Evolutionary conservation across 2,329 filamentous ascomycete genomes (phyloP).

Genomic region (Colletotrichum sp.): DNA sequence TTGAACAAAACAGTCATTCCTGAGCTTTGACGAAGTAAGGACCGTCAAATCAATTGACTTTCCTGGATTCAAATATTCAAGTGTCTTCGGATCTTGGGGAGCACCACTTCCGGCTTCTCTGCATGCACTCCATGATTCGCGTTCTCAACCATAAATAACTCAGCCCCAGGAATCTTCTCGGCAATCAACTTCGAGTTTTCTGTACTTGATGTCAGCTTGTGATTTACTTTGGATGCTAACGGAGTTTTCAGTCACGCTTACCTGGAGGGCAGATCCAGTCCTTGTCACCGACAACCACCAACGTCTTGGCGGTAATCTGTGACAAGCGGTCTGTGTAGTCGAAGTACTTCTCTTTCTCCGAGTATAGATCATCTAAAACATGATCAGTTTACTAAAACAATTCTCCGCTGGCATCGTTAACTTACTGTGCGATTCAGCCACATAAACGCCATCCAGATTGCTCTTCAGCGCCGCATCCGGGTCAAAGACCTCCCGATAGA

Average conservation of each 20-base stretch:
- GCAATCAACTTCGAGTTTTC: conserved; percentile 36
- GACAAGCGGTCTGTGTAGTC: conserved; percentile 36
- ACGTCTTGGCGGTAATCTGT: conserved; percentile 35
- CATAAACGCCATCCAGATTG: conserved; percentile 34
- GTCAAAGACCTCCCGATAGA: conserved; percentile 40
- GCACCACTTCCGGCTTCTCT: conserved; percentile 35
- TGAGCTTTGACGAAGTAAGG: background rate
- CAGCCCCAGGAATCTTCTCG: conserved; percentile 27
- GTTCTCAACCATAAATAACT: conserved; percentile 30
- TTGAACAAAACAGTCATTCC: background rate
- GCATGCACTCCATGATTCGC: conserved; percentile 42
- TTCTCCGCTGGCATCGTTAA: background rate
- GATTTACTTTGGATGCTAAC: background rate
- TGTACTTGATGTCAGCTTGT: conserved; percentile 5
- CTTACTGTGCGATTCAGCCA: conserved; percentile 41
- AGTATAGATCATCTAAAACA: conserved; percentile 37
- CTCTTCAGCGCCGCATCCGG: conserved; percentile 33
- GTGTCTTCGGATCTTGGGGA: conserved; percentile 27
- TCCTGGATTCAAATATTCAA: background rate
- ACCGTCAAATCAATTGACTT: background rate
- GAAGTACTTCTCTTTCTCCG: conserved; percentile 39
- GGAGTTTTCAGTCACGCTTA: conserved; percentile 4
- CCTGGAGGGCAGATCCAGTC: conserved; percentile 45
- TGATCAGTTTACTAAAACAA: background rate
- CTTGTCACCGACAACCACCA: conserved; percentile 40